phyloP scores from a whole-genome alignment of 805 yeast species.

The Metschnikowia similis region DNA sequence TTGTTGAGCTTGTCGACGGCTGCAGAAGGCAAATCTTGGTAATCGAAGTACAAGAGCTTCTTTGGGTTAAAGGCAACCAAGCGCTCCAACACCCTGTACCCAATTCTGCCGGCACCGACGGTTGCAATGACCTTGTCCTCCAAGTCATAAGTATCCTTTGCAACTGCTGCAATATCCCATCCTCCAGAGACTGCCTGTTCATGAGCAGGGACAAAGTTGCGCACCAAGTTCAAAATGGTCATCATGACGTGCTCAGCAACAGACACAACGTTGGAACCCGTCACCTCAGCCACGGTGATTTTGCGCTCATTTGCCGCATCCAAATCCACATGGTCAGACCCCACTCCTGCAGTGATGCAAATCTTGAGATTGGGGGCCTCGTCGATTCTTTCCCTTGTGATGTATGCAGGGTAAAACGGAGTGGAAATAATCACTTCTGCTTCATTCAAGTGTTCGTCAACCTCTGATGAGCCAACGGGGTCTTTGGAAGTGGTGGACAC shows the following conservation, averaged over 20 bases:
- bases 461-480: constrained; percentile 47
- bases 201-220: constrained; percentile 79
- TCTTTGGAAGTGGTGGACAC: constrained; percentile 69
- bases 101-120: constrained; percentile 80
- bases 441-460: constrained; percentile 63
- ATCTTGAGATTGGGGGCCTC: constrained; percentile 69
- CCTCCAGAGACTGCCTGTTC: constrained; percentile 55
- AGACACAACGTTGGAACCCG: constrained; percentile 75
- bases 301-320: constrained; percentile 60
- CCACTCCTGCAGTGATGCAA: constrained; percentile 78
- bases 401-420: constrained; percentile 80
- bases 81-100: constrained; percentile 70
- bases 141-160: constrained; percentile 68
- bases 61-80: constrained; percentile 69
- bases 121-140: constrained; percentile 77
- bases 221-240: constrained; percentile 65
- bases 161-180: constrained; percentile 73
- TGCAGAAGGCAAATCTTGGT: constrained; percentile 59
- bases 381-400: constrained; percentile 60
- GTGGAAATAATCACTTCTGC: constrained; percentile 78
- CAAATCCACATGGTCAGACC: constrained; percentile 76
- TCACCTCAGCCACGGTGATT: constrained; percentile 72
- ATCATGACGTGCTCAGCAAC: constrained; percentile 80
- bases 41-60: constrained; percentile 70
- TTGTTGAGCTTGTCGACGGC: constrained; percentile 39